Evolutionary conservation across 768 basidiomycete species (phyloP), one percentile per base, ranked within the genome.

Genomic region (Lentinula detonsa): DNA sequence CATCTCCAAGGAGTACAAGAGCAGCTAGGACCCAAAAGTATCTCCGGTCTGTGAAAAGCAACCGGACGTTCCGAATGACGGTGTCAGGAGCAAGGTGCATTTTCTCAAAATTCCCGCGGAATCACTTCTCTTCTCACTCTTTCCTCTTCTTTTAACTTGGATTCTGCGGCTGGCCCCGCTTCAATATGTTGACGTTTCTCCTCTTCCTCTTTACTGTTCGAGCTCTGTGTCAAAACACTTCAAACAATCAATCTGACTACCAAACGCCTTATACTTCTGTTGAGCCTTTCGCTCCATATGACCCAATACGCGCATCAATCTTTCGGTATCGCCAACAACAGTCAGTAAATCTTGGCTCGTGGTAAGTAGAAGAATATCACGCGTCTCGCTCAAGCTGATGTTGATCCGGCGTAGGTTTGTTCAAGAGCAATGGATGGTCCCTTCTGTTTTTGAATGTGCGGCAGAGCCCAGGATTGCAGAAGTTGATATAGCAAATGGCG

Each of bases 341-440:
- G 57, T 77, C 80, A 5, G 86, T 88, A 15, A 88, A 89, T 66
- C 68, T 88, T 9, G 85, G 87, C 4, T 85, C 84, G 4, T 86
- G 84, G 86, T 85, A 54, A 45, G 71, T 62, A 15, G 55, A 48
- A 35, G 3, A 55, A 55, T 1, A 33, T 39, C 0, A 54, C 13
- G 18, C 54, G 23, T 56, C 54, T 39, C 54, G 35, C 31, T 3
- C 40, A 48, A 31, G 28, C 7, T 21, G 8, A 46, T 34, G 40
- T 21, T 57, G 10, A 53, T 42, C 16, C 53, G 58, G 6, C 11
- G 1, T 55, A 87, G 85, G 85, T 88, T 90, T 67, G 86, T 88
- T 5, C 82, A 85, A 60, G 88, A 91, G 69, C 73, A 78, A 21
- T 91, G 89, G 88, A 88, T 91, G 85, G 82, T 82, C 1, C 85